phyloP scores from a whole-genome alignment of 1,284 basidiomycete species.

The Cronartium quercuum region DNA sequence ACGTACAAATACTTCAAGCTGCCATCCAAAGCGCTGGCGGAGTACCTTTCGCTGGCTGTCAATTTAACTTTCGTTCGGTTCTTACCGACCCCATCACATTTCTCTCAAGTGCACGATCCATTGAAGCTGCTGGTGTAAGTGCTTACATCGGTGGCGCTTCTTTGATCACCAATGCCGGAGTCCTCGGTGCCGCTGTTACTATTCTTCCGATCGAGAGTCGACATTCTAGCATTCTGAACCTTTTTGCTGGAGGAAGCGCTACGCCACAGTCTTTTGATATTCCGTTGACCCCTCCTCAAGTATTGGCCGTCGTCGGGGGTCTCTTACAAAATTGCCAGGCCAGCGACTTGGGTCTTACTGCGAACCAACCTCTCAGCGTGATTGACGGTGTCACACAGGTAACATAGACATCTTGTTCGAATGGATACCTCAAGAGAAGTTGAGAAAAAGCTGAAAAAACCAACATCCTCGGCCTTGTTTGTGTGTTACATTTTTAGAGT shows the following conservation, averaged over 20 bases:
- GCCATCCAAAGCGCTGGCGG: slow-evolving; percentile 27
- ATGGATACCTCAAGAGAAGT: neutral
- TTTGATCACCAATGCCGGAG: slow-evolving; percentile 54
- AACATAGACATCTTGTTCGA: neutral
- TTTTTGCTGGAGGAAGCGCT: slow-evolving; percentile 59
- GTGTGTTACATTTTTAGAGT: slow-evolving; percentile 1
- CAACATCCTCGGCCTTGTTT: no score
- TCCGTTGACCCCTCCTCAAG: slow-evolving; percentile 61
- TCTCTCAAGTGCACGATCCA: slow-evolving; percentile 14
- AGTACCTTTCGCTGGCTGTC: slow-evolving; percentile 26
- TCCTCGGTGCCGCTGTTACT: slow-evolving; percentile 64
- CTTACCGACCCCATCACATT: slow-evolving; percentile 29
- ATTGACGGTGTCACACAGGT: slow-evolving; percentile 34
- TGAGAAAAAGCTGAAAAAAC: no score
- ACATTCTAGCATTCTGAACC: slow-evolving; percentile 64
- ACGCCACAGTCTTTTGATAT: slow-evolving; percentile 68
- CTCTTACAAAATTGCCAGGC: slow-evolving; percentile 64
- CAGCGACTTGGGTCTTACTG: slow-evolving; percentile 56
- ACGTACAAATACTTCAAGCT: slow-evolving; percentile 29
- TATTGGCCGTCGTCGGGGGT: slow-evolving; percentile 64
- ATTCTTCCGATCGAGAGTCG: slow-evolving; percentile 76
- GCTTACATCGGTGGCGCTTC: slow-evolving; percentile 25
- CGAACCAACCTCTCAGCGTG: slow-evolving; percentile 29
- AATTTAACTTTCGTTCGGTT: slow-evolving; percentile 37
- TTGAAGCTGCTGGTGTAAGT: slow-evolving; percentile 27